Conservation (phyloP, 2,329 filamentous ascomycete species). For the Fusarium sp. region DNA sequence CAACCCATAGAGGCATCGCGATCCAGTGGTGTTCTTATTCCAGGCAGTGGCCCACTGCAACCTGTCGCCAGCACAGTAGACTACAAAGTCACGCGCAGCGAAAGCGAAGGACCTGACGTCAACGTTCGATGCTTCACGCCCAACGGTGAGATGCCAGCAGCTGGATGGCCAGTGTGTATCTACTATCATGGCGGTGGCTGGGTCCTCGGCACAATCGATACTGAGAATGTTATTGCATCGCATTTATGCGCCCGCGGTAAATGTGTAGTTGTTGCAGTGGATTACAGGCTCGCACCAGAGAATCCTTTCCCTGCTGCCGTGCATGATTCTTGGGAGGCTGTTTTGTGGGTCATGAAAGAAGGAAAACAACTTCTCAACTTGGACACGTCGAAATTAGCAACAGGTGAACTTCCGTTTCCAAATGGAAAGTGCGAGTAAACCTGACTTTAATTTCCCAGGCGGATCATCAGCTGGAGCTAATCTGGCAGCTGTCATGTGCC, state of each 20-base stretch:
- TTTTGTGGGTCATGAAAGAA: background rate
- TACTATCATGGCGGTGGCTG: slow-evolving; percentile 21
- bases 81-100: background rate
- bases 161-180: slow-evolving; percentile 16
- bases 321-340: slow-evolving; percentile 16
- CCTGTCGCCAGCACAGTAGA: background rate
- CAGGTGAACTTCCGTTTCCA: background rate
- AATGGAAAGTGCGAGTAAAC: fast-evolving
- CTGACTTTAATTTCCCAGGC: background rate
- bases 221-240: slow-evolving; percentile 19
- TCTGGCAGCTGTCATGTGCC: slow-evolving; percentile 19
- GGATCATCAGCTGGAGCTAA: slow-evolving; percentile 20
- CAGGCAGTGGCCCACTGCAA: slow-evolving; percentile 1
- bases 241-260: background rate
- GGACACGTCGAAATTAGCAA: background rate
- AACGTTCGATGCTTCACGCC: slow-evolving; percentile 11
- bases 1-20: slow-evolving; percentile 6
- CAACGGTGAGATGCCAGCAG: background rate
- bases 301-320: slow-evolving; percentile 9
- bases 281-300: slow-evolving; percentile 12
- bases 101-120: slow-evolving; percentile 8
- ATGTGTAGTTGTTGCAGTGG: slow-evolving; percentile 13
- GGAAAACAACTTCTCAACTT: fast-evolving
- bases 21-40: background rate
- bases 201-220: slow-evolving; percentile 17